These are phyloP conservation scores for Pouteria glomerata DNA, from an alignment of 148 eudicot genomes.

Conservation along the genomic window DNA sequence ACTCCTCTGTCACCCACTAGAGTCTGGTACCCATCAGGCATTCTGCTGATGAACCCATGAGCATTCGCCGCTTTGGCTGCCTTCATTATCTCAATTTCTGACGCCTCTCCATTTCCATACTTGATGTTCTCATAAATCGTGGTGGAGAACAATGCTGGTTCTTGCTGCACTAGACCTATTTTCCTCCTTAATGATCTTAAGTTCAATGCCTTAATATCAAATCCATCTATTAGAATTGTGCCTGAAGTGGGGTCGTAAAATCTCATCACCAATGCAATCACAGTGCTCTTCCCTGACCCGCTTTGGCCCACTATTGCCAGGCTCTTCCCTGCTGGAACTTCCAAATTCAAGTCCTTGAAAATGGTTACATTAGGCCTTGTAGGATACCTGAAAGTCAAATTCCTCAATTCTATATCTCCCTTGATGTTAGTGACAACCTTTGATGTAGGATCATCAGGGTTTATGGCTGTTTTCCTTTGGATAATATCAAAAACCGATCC, in stretches of 20 bases:
- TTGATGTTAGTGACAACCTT: conserved; percentile 22
- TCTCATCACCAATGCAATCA: conserved; percentile 49
- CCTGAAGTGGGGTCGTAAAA: conserved; percentile 66
- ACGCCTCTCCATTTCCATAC: conserved; percentile 55
- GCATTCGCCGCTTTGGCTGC: conserved; percentile 80
- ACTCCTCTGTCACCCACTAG: conserved; percentile 61
- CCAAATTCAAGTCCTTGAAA: conserved; percentile 39
- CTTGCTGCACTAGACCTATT: conserved; percentile 75
- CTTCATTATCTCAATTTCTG: conserved; percentile 60
- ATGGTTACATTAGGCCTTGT: conserved; percentile 50
- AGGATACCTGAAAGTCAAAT: conserved; percentile 56
- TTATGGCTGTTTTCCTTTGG: conserved; percentile 39
- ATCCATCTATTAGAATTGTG: conserved; percentile 41
- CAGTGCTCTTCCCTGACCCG: conserved; percentile 75
- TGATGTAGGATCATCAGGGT: conserved; percentile 35
- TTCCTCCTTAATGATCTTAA: conserved; percentile 44
- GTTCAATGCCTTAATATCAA: conserved; percentile 42
- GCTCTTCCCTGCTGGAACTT: conserved; percentile 46
- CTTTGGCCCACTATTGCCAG: conserved; percentile 74
- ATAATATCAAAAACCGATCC: conserved; percentile 51
- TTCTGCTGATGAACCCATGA: conserved; percentile 50
- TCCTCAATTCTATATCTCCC: conserved; percentile 54
- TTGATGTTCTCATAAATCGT: conserved; percentile 61
- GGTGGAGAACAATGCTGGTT: conserved; percentile 69
- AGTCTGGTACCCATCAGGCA: conserved; percentile 64